Evolutionary conservation across 164 flowering plant genomes (phyloP).

Genomic region (Akebia trifoliata): DNA sequence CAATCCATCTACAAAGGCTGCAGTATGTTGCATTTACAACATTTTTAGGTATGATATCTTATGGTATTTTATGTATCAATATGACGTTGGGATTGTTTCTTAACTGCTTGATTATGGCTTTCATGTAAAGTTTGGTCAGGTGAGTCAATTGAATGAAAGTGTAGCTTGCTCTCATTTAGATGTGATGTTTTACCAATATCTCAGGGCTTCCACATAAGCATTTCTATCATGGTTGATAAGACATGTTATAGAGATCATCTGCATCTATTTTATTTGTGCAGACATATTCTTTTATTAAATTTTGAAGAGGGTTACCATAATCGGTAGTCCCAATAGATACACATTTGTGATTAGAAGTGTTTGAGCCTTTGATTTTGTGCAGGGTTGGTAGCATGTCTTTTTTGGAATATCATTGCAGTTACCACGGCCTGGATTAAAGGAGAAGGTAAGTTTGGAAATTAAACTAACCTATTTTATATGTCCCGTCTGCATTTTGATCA

Average conservation of each 20-base stretch:
- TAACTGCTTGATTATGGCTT: neutral
- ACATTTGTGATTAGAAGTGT: neutral
- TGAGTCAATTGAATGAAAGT: neutral
- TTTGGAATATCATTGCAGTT: conserved; percentile 86
- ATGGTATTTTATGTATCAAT: neutral
- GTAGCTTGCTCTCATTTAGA: too few species aligned
- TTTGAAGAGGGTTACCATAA: too few species aligned
- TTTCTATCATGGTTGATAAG: neutral
- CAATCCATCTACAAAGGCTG: conserved; percentile 69
- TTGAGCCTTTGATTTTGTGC: conserved; percentile 8
- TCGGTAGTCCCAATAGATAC: too few species aligned
- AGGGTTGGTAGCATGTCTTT: conserved; percentile 46
- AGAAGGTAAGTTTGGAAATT: conserved; percentile 50
- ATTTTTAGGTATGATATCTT: conserved; percentile 48
- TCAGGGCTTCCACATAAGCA: neutral
- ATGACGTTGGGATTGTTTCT: neutral
- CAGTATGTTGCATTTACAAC: conserved; percentile 85
- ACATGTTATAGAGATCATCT: neutral
- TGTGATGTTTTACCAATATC: neutral
- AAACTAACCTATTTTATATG: neutral
- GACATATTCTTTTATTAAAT: too few species aligned
- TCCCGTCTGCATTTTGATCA: neutral
- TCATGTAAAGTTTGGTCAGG: neutral
- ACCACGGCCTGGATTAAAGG: conserved; percentile 89
- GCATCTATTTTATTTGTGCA: neutral